These are phyloP conservation scores for Amanita phalloides DNA, from an alignment of 768 basidiomycete genomes.

Conservation along the genomic window DNA sequence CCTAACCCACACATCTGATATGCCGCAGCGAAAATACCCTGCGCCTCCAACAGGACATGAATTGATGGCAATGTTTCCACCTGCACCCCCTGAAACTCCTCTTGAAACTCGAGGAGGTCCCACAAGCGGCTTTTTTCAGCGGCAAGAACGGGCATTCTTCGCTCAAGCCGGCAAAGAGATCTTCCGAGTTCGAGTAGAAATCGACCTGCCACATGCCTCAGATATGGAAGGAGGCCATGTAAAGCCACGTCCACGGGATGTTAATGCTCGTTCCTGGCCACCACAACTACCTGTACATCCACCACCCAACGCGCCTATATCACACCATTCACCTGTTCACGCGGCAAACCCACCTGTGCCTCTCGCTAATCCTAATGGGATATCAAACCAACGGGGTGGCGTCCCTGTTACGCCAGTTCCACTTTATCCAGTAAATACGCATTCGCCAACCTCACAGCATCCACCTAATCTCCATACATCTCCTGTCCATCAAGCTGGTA, in stretches of 20 bases:
- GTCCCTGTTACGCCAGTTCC: slow-evolving; percentile 23
- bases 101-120: slow-evolving; percentile 49
- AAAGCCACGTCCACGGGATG: slow-evolving; percentile 15
- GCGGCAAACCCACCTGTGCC: slow-evolving; percentile 21
- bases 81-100: slow-evolving; percentile 49
- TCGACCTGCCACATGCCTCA: slow-evolving; percentile 37
- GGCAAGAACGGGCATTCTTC: slow-evolving; percentile 74
- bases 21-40: slow-evolving; percentile 49
- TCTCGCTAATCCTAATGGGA: slow-evolving; percentile 19
- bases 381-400: slow-evolving; percentile 21
- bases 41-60: slow-evolving; percentile 75
- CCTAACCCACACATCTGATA: slow-evolving; percentile 40
- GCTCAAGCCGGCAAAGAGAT: slow-evolving; percentile 72
- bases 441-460: slow-evolving; percentile 13
- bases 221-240: slow-evolving; percentile 17
- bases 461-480: slow-evolving; percentile 26
- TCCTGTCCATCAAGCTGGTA: slow-evolving; percentile 20
- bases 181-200: slow-evolving; percentile 62
- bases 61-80: slow-evolving; percentile 78
- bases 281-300: slow-evolving; percentile 11
- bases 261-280: slow-evolving; percentile 15
- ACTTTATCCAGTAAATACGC: slow-evolving; percentile 22
- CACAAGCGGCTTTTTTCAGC: slow-evolving; percentile 63
- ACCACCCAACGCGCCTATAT: slow-evolving; percentile 12
- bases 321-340: slow-evolving; percentile 24